Base-by-base conservation (phyloP, 73 alveolate species). In the Paramecium biaurelia region DNA sequence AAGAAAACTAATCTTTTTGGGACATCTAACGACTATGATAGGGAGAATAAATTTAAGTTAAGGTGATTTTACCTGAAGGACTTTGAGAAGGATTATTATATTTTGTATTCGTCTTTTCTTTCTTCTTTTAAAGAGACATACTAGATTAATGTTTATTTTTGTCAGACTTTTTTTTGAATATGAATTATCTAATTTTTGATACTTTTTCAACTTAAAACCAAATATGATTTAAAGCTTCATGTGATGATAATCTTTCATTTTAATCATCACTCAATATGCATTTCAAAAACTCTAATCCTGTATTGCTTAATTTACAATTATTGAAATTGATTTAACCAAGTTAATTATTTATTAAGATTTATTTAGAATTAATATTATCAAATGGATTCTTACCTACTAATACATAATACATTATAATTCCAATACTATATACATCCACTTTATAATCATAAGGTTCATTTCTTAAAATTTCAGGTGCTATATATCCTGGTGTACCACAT, bases 331-430 rank as follows among this genome's bases (percentile, higher is more conserved):
- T 24, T 14, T n/a, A 18, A 4, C 53, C 90, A 43, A 23, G 38
- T 34, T 37, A n/a, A 56, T 85, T 85, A n/a, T 85, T 85, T 7
- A 23, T 18, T 24, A 85, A 56, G 4, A 85, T 85, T 38, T 85
- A 24, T 34, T 11, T 85, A 18, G 45, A 57, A 28, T 24, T 28
- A 2, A 23, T 3, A 56, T 42, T 70, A 59, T 38, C 58, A 20
- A 85, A 85, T 14, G 96, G 96, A 89, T 89, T 70, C 18, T 76
- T 63, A 8, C 94, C 95, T 85, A 59, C 72, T 45, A 89, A 56
- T 23, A 93, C 56, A 89, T 76, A 88, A 89, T 76, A 93, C 57
- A 93, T 53, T 35, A 93, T 86, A 5, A 82, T 82, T 5, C 95
- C 96, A n/a, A 89, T 34, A n/a, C 74, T 28, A 41, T 70, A 87